Base-by-base conservation (phyloP, 495 filamentous ascomycete genomes). In the Margaritispora aquatica region DNA sequence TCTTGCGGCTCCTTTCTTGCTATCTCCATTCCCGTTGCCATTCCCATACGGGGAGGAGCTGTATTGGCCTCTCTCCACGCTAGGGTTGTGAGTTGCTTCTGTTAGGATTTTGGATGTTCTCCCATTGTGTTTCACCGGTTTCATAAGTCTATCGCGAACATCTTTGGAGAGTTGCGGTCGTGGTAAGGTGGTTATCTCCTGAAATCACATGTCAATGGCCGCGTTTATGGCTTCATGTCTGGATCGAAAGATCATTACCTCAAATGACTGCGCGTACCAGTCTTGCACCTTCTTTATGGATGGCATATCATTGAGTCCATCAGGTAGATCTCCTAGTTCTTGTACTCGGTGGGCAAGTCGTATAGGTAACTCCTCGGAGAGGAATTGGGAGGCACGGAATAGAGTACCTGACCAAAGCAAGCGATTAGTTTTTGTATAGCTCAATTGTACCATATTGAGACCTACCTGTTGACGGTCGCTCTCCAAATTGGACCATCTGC, bases 211-310 rank as follows among this genome's bases (percentile, higher is more conserved):
- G 63, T 73, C 59, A 75, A 60, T 65, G 60, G 66, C 65, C 60
- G 58, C 59, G 51, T 46, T 31, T 51, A 57, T 26, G 23, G 13
- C 23, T 60, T n/a, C 13, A 13, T 46, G 19, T 24, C 10, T 8
- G 49, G 11, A 23, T 36, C 5, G 24, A 21, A 46, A 26, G 51
- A 55, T 27, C 76, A 63, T 44, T 82, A 97, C 93, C 85, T 98
- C 93, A 70, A 98, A 97, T 54, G 95, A 97, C 75, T 98, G 95
- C 60, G 94, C 95, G 74, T 98, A 98, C 94, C 94, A 98, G 63
- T 97, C 92, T 72, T 89, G 84, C 54, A 98, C 94, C 70, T 85
- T 92, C 71, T 88, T 86, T 56, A 98, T 97, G 17, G 92, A 97
- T 29, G 93, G 90, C 94, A 97, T 98, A 59, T 97, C 91, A 71